phyloP scores from a whole-genome alignment of 2,329 filamentous ascomycete species.

The Juglanconis sp. region DNA sequence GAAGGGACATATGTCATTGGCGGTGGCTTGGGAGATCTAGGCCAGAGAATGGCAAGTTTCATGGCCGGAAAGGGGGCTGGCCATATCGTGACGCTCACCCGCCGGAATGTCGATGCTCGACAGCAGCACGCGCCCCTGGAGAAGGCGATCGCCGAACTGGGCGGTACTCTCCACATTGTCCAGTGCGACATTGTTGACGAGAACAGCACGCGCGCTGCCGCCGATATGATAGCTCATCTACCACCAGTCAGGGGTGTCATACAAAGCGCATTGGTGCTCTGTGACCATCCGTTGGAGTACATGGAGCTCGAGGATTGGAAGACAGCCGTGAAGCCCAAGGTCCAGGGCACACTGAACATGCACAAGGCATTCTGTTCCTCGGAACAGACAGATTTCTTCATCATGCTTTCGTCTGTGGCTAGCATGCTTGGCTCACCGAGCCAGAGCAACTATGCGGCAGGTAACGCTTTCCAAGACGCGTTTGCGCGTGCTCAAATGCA shows the following conservation, averaged over 20 bases:
- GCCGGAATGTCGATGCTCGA: conserved; percentile 21
- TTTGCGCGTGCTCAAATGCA: conserved; percentile 14
- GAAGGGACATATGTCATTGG: conserved; percentile 30
- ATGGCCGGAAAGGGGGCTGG: conserved; percentile 28
- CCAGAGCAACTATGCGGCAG: conserved; percentile 22
- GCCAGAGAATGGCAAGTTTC: conserved; percentile 24
- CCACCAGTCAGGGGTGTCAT: conserved; percentile 39
- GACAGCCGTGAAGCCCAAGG: conserved; percentile 14
- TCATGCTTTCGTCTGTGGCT: neutral
- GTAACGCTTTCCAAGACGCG: conserved; percentile 32
- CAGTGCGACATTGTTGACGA: conserved; percentile 32
- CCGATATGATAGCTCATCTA: neutral
- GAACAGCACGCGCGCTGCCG: neutral
- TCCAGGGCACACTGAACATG: conserved; percentile 24
- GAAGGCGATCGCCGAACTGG: conserved; percentile 16
- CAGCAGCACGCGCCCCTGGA: neutral
- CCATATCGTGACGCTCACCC: conserved; percentile 29
- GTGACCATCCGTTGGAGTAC: conserved; percentile 10
- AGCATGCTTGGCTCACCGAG: neutral
- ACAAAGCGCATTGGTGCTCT: conserved; percentile 40
- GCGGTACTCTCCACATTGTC: conserved; percentile 24
- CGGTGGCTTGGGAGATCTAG: conserved; percentile 33
- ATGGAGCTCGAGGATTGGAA: conserved; percentile 12
- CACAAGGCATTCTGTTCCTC: conserved; percentile 2
- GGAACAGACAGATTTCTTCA: neutral